Evolutionary conservation across 805 yeast species (phyloP).

Genomic region (Tetrapisispora phaffii): DNA sequence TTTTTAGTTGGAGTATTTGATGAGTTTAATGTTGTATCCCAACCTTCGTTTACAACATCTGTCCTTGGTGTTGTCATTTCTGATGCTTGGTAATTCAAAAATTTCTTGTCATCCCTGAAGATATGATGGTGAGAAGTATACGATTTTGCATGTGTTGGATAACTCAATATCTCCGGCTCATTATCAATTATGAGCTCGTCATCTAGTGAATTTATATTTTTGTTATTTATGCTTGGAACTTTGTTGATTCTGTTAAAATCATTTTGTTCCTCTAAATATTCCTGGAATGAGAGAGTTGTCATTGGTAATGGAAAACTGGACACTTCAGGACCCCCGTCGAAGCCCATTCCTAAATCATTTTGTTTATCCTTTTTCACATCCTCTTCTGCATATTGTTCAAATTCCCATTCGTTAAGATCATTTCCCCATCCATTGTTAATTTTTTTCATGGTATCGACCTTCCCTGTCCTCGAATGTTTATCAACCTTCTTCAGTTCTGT

Average conservation of each 20-base stretch:
- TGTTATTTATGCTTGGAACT: not conserved
- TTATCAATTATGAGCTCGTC: not conserved
- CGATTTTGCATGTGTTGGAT: slow-evolving; percentile 20
- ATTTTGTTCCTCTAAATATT: slow-evolving; percentile 49
- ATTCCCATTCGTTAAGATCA: slow-evolving; percentile 56
- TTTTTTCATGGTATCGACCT: slow-evolving; percentile 77
- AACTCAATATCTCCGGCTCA: slow-evolving; percentile 1
- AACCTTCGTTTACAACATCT: not conserved
- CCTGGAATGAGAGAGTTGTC: slow-evolving; percentile 50
- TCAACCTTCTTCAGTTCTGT: slow-evolving; percentile 38
- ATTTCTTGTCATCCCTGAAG: slow-evolving; percentile 39
- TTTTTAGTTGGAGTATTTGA: not conserved
- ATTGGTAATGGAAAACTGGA: slow-evolving; percentile 12
- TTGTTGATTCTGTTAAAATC: not conserved
- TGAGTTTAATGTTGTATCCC: not conserved
- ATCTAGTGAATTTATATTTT: not conserved
- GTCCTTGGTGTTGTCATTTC: not conserved
- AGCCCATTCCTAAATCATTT: slow-evolving; percentile 45
- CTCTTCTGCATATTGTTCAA: slow-evolving; percentile 47
- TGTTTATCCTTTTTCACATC: slow-evolving; percentile 56
- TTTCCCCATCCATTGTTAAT: slow-evolving; percentile 84
- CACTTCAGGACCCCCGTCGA: slow-evolving; percentile 33
- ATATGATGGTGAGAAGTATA: slow-evolving; percentile 57
- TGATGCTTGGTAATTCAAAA: not conserved
- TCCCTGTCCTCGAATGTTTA: slow-evolving; percentile 79